phyloP scores from a whole-genome alignment of 352 stramenopile genomes.

The Blastocystis sp. region DNA sequence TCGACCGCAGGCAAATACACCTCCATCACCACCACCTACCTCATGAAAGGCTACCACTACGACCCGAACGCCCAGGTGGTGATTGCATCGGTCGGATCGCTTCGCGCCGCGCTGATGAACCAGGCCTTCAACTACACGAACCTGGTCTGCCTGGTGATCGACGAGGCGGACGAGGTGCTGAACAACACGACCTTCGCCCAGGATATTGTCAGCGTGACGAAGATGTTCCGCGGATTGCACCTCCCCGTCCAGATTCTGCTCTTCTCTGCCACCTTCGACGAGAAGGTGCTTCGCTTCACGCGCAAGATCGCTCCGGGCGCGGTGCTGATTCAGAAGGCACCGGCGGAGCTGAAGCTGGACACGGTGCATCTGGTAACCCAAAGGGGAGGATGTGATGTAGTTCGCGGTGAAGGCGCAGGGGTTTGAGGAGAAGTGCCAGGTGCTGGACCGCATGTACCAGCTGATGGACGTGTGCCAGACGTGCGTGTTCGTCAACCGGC shows the following conservation, averaged over 20 bases:
- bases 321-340: slow-evolving; percentile 42
- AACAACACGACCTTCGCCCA: slow-evolving; percentile 18
- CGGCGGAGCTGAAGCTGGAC: slow-evolving; percentile 13
- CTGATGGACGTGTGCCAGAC: slow-evolving; percentile 68
- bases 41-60: slow-evolving; percentile 49
- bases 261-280: slow-evolving; percentile 65
- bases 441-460: slow-evolving; percentile 27
- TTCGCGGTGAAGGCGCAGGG: background rate
- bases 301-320: slow-evolving; percentile 27
- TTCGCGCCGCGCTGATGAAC: slow-evolving; percentile 26
- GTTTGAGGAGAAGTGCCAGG: slow-evolving; percentile 50
- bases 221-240: background rate
- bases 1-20: background rate
- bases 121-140: slow-evolving; percentile 3
- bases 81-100: slow-evolving; percentile 18
- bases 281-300: slow-evolving; percentile 57
- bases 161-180: slow-evolving; percentile 62
- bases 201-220: slow-evolving; percentile 7
- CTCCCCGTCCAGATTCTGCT: slow-evolving; percentile 54
- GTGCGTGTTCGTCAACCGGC: slow-evolving; percentile 61
- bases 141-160: slow-evolving; percentile 54
- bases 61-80: slow-evolving; percentile 41
- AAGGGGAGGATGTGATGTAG: background rate
- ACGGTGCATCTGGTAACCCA: slow-evolving; percentile 56
- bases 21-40: slow-evolving; percentile 26